Conservation (phyloP, 2,329 filamentous ascomycete genomes). For the Hirsutella thompsonii region DNA sequence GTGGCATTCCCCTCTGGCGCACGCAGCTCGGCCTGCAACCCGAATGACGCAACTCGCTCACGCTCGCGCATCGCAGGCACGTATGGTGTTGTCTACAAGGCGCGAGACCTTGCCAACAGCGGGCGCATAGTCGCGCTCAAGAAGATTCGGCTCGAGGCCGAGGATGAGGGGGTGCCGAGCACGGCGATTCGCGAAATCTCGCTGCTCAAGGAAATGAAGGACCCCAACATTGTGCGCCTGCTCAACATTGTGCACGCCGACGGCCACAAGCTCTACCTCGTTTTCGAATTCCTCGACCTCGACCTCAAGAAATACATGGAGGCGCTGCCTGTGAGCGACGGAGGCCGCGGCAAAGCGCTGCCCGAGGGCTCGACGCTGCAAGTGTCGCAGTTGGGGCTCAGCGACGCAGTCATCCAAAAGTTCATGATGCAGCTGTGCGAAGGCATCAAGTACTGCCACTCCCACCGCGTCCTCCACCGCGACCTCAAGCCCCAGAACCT, state of each 20-base stretch:
- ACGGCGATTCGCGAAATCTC: conserved; percentile 93
- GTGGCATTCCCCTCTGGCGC: conserved; percentile 11
- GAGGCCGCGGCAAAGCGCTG: conserved; percentile 72
- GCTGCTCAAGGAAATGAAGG: conserved; percentile 85
- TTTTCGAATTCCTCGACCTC: conserved; percentile 82
- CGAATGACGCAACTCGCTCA: background rate
- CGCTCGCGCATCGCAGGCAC: conserved; percentile 45
- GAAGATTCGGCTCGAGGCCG: conserved; percentile 89
- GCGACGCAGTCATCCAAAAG: conserved; percentile 74
- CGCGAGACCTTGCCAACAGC: conserved; percentile 67
- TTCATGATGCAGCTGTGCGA: conserved; percentile 84
- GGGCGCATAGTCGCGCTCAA: conserved; percentile 86
- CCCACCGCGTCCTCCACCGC: conserved; percentile 74
- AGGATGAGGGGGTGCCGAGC: conserved; percentile 86
- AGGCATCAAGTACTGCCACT: conserved; percentile 79
- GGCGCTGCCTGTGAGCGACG: conserved; percentile 69
- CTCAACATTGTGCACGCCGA: conserved; percentile 91
- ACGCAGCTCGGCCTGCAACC: background rate
- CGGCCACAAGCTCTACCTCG: conserved; percentile 87
- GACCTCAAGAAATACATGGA: conserved; percentile 98
- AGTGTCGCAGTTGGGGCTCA: conserved; percentile 56
- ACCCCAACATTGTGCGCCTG: conserved; percentile 78
- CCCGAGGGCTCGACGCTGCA: conserved; percentile 60
- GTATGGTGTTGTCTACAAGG: conserved; percentile 93
- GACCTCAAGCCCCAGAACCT: conserved; percentile 88